Evolutionary conservation across 192 early-diverging fungal genomes (phyloP).

Genomic region (Physocladia obscura): DNA sequence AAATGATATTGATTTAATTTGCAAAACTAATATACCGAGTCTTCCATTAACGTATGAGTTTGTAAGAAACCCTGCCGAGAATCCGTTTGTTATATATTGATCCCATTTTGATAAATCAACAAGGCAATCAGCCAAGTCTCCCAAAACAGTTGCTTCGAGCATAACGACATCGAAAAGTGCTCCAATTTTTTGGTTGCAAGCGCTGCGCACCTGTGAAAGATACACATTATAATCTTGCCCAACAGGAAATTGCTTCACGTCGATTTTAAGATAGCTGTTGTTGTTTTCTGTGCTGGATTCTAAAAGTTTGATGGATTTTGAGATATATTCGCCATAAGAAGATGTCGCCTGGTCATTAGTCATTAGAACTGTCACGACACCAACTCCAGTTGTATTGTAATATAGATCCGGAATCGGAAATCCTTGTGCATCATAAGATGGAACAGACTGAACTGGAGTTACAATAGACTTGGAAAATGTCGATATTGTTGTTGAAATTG

Average conservation of each 20-base stretch:
- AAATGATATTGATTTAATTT: no score
- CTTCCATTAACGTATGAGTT: constrained; percentile 34
- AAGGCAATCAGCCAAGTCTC: constrained; percentile 42
- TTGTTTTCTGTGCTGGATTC: constrained; percentile 2
- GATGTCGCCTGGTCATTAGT: constrained; percentile 17
- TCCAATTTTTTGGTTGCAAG: constrained; percentile 29
- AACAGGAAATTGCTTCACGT: constrained; percentile 16
- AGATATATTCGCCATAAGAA: background rate
- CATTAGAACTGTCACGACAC: constrained; percentile 34
- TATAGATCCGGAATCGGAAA: constrained; percentile 27
- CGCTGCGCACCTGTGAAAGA: constrained; percentile 29
- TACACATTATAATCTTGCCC: constrained; percentile 30
- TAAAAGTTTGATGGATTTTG: background rate
- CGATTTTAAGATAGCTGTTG: constrained; percentile 26
- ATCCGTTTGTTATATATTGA: constrained; percentile 23
- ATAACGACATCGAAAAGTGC: constrained; percentile 41
- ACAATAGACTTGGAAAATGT: background rate
- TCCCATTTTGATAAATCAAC: constrained; percentile 42
- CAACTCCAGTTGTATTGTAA: constrained; percentile 29
- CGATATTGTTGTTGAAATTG: background rate
- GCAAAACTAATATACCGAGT: constrained; percentile 29
- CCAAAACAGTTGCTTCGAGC: constrained; percentile 28
- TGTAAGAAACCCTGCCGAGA: constrained; percentile 16
- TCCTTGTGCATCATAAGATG: background rate
- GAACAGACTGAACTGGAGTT: background rate